These are phyloP conservation scores for Cryphonectria carpinicola DNA, from an alignment of 2,329 filamentous ascomycete genomes.

Conservation along the genomic window DNA sequence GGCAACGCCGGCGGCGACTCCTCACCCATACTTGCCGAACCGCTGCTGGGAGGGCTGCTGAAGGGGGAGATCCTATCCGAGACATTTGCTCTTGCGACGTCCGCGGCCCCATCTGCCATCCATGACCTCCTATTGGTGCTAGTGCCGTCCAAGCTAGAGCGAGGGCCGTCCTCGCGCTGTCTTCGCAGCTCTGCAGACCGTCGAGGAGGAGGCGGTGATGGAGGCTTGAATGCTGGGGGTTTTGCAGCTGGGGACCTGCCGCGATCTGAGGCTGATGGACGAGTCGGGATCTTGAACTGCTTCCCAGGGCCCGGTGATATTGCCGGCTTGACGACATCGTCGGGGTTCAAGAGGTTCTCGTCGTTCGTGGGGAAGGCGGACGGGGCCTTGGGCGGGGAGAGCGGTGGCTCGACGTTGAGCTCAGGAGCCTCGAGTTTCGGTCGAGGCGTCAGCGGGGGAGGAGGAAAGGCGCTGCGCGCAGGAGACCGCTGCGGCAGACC, in stretches of 20 bases:
- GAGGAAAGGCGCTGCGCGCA: slow-evolving; percentile 41
- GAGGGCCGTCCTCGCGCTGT: slow-evolving; percentile 48
- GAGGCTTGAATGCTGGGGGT: slow-evolving; percentile 52
- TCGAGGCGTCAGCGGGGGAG: slow-evolving; percentile 51
- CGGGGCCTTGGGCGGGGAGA: slow-evolving; percentile 64
- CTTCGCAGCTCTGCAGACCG: slow-evolving; percentile 63
- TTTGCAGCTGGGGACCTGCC: slow-evolving; percentile 55
- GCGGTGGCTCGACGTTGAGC: slow-evolving; percentile 71
- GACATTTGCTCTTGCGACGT: slow-evolving; percentile 42
- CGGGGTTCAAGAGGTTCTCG: slow-evolving; percentile 52
- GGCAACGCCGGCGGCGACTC: slow-evolving; percentile 55
- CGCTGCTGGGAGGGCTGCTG: slow-evolving; percentile 78
- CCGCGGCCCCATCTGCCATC: slow-evolving; percentile 35
- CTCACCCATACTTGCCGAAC: slow-evolving; percentile 57
- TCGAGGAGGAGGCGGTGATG: slow-evolving; percentile 66
- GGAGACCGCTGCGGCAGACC: slow-evolving; percentile 24
- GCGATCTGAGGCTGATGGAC: slow-evolving; percentile 39
- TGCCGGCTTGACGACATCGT: slow-evolving; percentile 44
- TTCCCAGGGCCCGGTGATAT: slow-evolving; percentile 49
- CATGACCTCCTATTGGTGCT: slow-evolving; percentile 40
- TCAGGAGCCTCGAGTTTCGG: slow-evolving; percentile 58
- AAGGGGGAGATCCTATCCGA: slow-evolving; percentile 72
- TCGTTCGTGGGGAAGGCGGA: slow-evolving; percentile 44
- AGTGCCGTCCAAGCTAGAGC: slow-evolving; percentile 70
- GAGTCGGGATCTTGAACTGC: slow-evolving; percentile 58